A percentile compares a stretch with the other conserved stretches of the same genome.
Conservation (phyloP, 2,329 filamentous ascomycete species). For the Colletotrichum destructivum region DNA sequence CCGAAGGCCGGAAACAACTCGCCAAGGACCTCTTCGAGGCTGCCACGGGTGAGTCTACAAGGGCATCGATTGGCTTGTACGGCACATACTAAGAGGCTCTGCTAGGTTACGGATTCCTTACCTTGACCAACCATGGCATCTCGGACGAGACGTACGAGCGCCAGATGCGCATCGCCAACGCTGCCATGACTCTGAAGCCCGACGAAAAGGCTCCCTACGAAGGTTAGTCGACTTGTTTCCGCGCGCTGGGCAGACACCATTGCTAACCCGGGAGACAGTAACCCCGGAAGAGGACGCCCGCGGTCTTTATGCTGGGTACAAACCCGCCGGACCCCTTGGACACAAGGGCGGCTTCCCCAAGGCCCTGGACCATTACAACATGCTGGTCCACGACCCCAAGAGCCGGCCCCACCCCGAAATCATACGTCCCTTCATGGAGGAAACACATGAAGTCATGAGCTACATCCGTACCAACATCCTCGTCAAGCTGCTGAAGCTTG, state of each 20-base stretch:
- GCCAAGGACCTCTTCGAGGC: constrained; percentile 50
- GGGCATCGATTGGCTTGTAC: not conserved
- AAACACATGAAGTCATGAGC: constrained; percentile 48
- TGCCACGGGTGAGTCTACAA: constrained; percentile 43
- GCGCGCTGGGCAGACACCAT: too few species aligned
- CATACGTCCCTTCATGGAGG: constrained; percentile 46
- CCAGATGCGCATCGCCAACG: constrained; percentile 49
- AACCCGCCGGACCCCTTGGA: constrained; percentile 46
- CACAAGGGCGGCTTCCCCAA: constrained; percentile 38
- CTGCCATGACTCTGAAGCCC: constrained; percentile 47
- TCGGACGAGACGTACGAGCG: constrained; percentile 47
- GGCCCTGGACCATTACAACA: constrained; percentile 29
- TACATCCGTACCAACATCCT: constrained; percentile 49
- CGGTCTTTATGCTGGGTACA: constrained; percentile 50
- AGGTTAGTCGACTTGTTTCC: constrained; percentile 27
- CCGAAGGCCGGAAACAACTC: constrained; percentile 46
- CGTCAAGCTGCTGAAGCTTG: constrained; percentile 55
- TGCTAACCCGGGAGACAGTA: constrained; percentile 33
- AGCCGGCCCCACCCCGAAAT: constrained; percentile 42
- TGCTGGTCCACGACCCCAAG: constrained; percentile 45
- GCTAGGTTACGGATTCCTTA: constrained; percentile 45
- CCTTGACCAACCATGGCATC: constrained; percentile 48
- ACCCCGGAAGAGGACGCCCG: constrained; percentile 49
- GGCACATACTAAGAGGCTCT: not conserved
- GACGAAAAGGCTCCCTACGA: constrained; percentile 50